Evolutionary conservation across 768 basidiomycete genomes (phyloP).

Genomic region (Leccinum uliginosum): DNA sequence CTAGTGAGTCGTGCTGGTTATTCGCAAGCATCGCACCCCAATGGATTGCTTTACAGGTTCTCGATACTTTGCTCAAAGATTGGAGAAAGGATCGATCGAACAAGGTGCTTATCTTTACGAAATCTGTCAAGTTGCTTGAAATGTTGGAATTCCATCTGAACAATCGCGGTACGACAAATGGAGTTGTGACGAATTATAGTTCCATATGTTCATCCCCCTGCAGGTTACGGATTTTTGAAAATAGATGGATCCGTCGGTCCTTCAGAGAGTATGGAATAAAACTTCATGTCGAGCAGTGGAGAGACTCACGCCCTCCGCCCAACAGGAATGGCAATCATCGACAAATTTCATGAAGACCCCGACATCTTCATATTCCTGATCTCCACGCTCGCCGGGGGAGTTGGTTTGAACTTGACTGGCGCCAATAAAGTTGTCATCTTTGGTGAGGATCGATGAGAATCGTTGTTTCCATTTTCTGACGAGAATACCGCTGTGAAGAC

Average conservation of each 20-base stretch:
- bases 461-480: background rate
- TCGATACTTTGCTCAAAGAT: conserved; percentile 60
- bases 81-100: conserved; percentile 65
- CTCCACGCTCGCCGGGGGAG: conserved; percentile 88
- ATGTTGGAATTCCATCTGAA: conserved; percentile 78
- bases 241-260: conserved; percentile 77
- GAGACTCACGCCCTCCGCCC: background rate
- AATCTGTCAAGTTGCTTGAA: conserved; percentile 83
- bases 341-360: conserved; percentile 72
- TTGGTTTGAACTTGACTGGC: conserved; percentile 84
- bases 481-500: conserved; percentile 40
- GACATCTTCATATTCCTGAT: conserved; percentile 80
- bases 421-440: conserved; percentile 96
- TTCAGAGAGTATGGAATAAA: conserved; percentile 51
- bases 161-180: conserved; percentile 38
- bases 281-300: background rate
- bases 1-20: conserved; percentile 42
- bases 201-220: background rate
- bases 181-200: background rate
- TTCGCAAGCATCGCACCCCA: background rate
- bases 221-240: conserved; percentile 61
- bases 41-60: conserved; percentile 43
- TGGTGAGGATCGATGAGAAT: conserved; percentile 41
- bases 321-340: conserved; percentile 81
- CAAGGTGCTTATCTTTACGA: conserved; percentile 93